Percentiles rank a stretch among this genome's conserved stretches.
Conservation (phyloP, 306 rosid genomes). For the Clitoria ternatea region DNA sequence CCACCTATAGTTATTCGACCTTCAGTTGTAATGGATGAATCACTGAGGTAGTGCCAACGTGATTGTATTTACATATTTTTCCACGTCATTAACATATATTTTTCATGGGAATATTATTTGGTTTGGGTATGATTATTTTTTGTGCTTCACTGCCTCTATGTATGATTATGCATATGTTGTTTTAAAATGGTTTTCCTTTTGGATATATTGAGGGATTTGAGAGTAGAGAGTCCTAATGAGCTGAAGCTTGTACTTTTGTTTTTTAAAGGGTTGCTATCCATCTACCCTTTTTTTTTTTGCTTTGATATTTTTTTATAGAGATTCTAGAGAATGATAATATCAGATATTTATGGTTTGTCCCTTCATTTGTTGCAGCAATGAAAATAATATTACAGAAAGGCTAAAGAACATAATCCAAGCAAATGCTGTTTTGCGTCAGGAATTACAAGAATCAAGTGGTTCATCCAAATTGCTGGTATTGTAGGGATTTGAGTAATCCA, state of each 20-base stretch:
- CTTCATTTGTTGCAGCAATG: slow-evolving; percentile 63
- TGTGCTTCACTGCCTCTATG: slow-evolving; percentile 11
- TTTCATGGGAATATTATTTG: not conserved
- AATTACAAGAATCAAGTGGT: slow-evolving; percentile 43
- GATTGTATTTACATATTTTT: slow-evolving; percentile 6
- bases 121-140: not conserved
- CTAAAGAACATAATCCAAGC: slow-evolving; percentile 59
- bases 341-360: slow-evolving; percentile 11
- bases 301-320: slow-evolving; percentile 4
- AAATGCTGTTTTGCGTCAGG: slow-evolving; percentile 54
- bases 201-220: not conserved
- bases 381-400: slow-evolving; percentile 89
- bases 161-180: not conserved
- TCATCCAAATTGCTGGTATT: slow-evolving; percentile 55
- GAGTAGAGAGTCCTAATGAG: not conserved
- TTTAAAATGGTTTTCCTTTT: not conserved
- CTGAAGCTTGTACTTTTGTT: not conserved
- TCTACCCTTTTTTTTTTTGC: slow-evolving; percentile 1
- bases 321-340: not conserved
- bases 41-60: slow-evolving; percentile 57
- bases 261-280: not conserved
- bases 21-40: slow-evolving; percentile 75
- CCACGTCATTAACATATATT: not conserved
- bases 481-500: slow-evolving; percentile 15
- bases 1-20: slow-evolving; percentile 92